Evolutionary conservation across 768 basidiomycete species (phyloP), one percentile per base, ranked within the genome.

Genomic region (Boletus vermiculosoides): DNA sequence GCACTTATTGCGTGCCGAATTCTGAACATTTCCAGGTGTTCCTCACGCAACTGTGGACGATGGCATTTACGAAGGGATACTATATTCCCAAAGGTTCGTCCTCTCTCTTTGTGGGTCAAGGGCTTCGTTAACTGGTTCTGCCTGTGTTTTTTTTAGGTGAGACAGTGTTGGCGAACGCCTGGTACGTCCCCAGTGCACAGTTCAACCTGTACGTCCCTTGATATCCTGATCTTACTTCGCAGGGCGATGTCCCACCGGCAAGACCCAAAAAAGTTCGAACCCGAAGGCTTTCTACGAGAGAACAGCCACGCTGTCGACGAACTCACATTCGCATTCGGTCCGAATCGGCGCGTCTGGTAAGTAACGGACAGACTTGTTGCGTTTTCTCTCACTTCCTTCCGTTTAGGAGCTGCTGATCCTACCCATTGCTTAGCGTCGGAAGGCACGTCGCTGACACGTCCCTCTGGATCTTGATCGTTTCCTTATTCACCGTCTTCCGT

Each of bases 71-170:
- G 67, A 74, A 45, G 75, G 77, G 25, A 22, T 79, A 79, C 53
- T 60, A 79, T 7, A 85, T 86, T 42, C 82, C 84, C 11, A 74
- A 76, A 59, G 83, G 81, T 60, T 67, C 77, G 25, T 37, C 22
- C 13, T 44, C 33, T 40, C 22, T 37, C 20, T 25, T 46, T 44
- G 34, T 18, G 20, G 44, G 45, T 13, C 52, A 37, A 55, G 30
- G 41, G 37, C 2, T 34, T 45, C 8, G 22, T 28, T 34, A 13
- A 59, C 16, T 16, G 2, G 45, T 23, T 37, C 4, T 15, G 25
- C 31, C 12, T 31, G 15, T 16, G 3, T 28, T 28, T 28, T 28
- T 28, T 34, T 22, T 18, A 63, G 68, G 70, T 2, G 65, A 58
- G n/a, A 69, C 58, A 1, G 62, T 61, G 30, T 4, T 67, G 20